Conservation (phyloP, 2,329 filamentous ascomycete genomes). For the Xylaria sp. region DNA sequence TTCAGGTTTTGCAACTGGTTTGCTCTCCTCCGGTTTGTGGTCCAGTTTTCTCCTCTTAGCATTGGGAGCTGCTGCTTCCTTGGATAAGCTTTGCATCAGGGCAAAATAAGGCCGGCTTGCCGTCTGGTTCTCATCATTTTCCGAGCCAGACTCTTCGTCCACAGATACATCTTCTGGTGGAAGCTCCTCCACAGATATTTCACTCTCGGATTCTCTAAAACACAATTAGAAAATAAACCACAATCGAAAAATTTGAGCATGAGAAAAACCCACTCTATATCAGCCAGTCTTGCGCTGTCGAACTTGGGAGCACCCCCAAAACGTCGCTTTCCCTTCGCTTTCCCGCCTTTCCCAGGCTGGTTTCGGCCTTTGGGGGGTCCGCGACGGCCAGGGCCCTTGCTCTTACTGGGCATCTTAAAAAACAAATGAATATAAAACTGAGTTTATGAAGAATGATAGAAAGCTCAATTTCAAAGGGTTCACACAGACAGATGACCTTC, state of each 20-base stretch:
- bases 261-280: slow-evolving; percentile 44
- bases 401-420: slow-evolving; percentile 26
- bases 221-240: slow-evolving; percentile 13
- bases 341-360: slow-evolving; percentile 31
- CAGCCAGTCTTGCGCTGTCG: slow-evolving; percentile 49
- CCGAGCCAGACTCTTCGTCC: slow-evolving; percentile 51
- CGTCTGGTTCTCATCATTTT: slow-evolving; percentile 41
- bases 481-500: too few relatives aligned
- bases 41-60: slow-evolving; percentile 62
- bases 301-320: slow-evolving; percentile 44
- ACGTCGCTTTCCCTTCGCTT: slow-evolving; percentile 26
- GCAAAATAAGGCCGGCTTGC: slow-evolving; percentile 57
- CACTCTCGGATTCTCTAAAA: slow-evolving; percentile 37
- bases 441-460: not conserved
- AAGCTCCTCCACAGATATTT: slow-evolving; percentile 41
- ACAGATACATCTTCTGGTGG: slow-evolving; percentile 47
- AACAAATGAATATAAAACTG: not conserved
- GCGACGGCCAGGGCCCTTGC: slow-evolving; percentile 28
- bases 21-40: slow-evolving; percentile 34
- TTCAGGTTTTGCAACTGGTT: slow-evolving; percentile 22
- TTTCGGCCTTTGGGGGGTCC: slow-evolving; percentile 30
- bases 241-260: not conserved
- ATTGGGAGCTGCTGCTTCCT: slow-evolving; percentile 46
- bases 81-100: slow-evolving; percentile 60
- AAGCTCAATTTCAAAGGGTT: not conserved